These are phyloP conservation scores for Cardamine resedifolia DNA, from an alignment of 345 rosid species.

Conservation along the genomic window DNA sequence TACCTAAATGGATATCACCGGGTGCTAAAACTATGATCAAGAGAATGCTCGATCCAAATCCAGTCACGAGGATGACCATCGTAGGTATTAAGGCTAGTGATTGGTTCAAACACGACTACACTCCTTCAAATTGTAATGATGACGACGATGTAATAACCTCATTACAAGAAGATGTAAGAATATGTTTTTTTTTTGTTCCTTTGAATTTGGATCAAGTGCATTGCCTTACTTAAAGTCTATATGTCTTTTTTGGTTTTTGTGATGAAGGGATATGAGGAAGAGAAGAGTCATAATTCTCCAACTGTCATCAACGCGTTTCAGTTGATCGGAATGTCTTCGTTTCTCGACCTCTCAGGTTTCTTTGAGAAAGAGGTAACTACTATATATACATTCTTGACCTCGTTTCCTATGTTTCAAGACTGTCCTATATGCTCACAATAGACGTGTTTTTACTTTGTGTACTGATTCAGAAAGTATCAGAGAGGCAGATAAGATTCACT, in stretches of 20 bases:
- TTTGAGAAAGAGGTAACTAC: constrained; percentile 79
- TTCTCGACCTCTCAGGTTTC: constrained; percentile 86
- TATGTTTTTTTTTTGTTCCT: too few relatives aligned
- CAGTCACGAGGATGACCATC: constrained; percentile 60
- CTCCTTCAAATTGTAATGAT: constrained; percentile 51
- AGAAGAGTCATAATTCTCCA: constrained; percentile 46
- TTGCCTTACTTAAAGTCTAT: neutral
- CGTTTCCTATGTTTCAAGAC: constrained; percentile 5
- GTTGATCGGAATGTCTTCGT: constrained; percentile 89
- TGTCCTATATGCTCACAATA: neutral
- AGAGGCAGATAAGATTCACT: constrained; percentile 78
- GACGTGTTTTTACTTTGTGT: neutral
- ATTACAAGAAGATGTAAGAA: constrained; percentile 55
- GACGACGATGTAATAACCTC: constrained; percentile 56
- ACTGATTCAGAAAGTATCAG: constrained; percentile 58
- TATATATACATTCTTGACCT: neutral
- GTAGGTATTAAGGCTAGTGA: constrained; percentile 56
- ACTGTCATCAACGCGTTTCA: constrained; percentile 77
- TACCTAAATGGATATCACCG: constrained; percentile 77
- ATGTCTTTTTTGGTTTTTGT: neutral
- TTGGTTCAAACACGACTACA: constrained; percentile 72
- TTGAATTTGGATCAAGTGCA: too few relatives aligned
- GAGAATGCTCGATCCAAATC: constrained; percentile 85
- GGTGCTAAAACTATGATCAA: constrained; percentile 71
- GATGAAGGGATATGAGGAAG: constrained; percentile 49